Evolutionary conservation across 139 green algal genomes (phyloP).

Genomic region (Chlamydomonas sphaeroides): DNA sequence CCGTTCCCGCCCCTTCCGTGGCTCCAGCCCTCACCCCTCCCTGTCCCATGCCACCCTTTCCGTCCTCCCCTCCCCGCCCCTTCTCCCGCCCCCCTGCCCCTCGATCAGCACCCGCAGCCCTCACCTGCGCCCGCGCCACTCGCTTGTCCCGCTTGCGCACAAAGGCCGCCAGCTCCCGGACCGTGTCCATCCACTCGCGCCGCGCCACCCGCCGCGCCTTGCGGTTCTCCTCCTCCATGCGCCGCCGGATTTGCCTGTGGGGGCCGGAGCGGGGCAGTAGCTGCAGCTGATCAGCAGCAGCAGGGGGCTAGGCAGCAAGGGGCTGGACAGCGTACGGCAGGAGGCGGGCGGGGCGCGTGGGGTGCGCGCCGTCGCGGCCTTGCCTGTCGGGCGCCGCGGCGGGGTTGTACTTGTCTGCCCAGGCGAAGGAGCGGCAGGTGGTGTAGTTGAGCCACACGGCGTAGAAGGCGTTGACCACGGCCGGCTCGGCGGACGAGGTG

Average conservation of each 20-base stretch:
- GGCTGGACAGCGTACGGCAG: too few relatives aligned
- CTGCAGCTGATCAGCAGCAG: too few relatives aligned
- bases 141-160: slow-evolving; percentile 90
- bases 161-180: slow-evolving; percentile 89
- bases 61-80: too few relatives aligned
- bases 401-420: slow-evolving; percentile 89
- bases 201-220: slow-evolving; percentile 65
- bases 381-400: slow-evolving; percentile 83
- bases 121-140: slow-evolving; percentile 65
- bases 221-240: slow-evolving; percentile 95
- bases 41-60: too few relatives aligned
- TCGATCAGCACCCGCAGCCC: neutral
- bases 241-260: slow-evolving; percentile 75
- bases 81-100: too few relatives aligned
- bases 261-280: too few relatives aligned
- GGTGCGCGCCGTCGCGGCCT: too few relatives aligned
- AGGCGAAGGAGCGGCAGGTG: slow-evolving; percentile 87
- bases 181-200: slow-evolving; percentile 83
- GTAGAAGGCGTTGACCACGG: slow-evolving; percentile 88
- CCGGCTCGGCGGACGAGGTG: slow-evolving; percentile 22
- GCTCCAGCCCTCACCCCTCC: too few relatives aligned
- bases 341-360: too few relatives aligned
- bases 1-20: too few relatives aligned
- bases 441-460: slow-evolving; percentile 82
- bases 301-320: too few relatives aligned